phyloP scores from a whole-genome alignment of 768 basidiomycete species.

The Hygrophorus pudorinus region DNA sequence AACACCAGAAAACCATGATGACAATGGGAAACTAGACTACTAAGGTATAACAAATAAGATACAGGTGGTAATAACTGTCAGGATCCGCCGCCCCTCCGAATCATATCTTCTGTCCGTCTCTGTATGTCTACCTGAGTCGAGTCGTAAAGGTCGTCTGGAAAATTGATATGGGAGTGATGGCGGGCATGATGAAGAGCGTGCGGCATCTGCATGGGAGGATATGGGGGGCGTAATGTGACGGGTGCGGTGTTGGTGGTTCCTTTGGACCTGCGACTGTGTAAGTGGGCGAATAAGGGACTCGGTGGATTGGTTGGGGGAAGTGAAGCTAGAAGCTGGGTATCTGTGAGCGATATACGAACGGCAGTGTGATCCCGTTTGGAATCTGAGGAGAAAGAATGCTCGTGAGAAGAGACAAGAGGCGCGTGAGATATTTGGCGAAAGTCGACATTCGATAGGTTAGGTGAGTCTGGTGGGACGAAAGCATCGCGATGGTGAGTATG shows the following conservation, averaged over 20 bases:
- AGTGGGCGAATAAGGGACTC: slow-evolving; percentile 8
- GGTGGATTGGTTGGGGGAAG: slow-evolving; percentile 14
- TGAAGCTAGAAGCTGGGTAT: slow-evolving; percentile 4
- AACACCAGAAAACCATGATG: slow-evolving; percentile 12
- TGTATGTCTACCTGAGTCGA: slow-evolving; percentile 22
- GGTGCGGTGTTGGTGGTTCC: slow-evolving; percentile 26
- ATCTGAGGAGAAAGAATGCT: slow-evolving; percentile 14
- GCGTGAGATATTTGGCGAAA: slow-evolving; percentile 8
- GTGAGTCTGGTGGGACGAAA: slow-evolving; percentile 10
- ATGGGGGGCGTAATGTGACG: slow-evolving; percentile 49
- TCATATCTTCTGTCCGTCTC: slow-evolving; percentile 35
- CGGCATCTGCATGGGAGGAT: slow-evolving; percentile 55
- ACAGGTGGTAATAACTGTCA: slow-evolving; percentile 17
- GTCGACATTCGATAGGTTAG: slow-evolving; percentile 7
- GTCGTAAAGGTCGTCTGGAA: slow-evolving; percentile 25
- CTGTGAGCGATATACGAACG: slow-evolving; percentile 10
- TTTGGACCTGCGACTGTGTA: slow-evolving; percentile 18
- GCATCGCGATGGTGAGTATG: slow-evolving; percentile 9
- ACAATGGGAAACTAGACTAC: slow-evolving; percentile 9
- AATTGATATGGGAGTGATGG: slow-evolving; percentile 46
- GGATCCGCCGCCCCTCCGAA: slow-evolving; percentile 32
- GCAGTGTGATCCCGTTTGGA: slow-evolving; percentile 12
- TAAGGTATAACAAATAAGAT: neutral
- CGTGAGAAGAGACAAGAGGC: slow-evolving; percentile 10
- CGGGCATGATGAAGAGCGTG: slow-evolving; percentile 74